Evolutionary conservation across 2,329 filamentous ascomycete genomes (phyloP), one percentile per base, ranked within the genome.

Genomic region (Thelonectria rubi): DNA sequence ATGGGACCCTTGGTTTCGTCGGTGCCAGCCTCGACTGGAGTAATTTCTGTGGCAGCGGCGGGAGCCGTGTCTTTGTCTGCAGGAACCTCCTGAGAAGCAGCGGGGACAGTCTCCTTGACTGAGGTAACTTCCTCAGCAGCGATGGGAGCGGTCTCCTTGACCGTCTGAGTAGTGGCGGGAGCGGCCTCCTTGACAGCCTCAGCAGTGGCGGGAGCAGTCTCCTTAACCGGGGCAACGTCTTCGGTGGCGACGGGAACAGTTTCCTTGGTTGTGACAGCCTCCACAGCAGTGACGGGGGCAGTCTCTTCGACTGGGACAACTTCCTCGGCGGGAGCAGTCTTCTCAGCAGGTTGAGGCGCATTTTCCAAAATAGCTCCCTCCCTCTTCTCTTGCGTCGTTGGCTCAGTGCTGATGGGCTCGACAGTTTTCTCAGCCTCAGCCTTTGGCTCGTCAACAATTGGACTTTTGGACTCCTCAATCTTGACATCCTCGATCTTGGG

Each of bases 401-500:
- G 9, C 8, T 59, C 30, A 10, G 20, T 5, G 20, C 43, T 43
- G 10, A 24, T 18, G 32, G 45, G n/a, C 8, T 20, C 45, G 26
- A 50, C 20, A 17, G 45, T 15, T 34, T 40, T 43, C 17, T 48
- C 15, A 10, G 26, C 15, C 57, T 60, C 15, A 20, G n/a, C n/a
- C 10, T 43, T 20, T 6, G n/a, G 34, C 34, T 37, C 11, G 32
- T 34, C 34, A 10, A 15, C 34, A 15, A 11, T 10, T 15, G 6
- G 5, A 15, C 12, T 43, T 15, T 43, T 20, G 15, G 40, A 5
- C 40, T 43, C n/a, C 40, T 43, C 40, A 20, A 8, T 15, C 8
- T 55, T 30, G 34, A 14, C 17, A n/a, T 53, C 55, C 20, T 42
- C 53, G 9, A 30, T 17, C 42, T 64, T 61, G 10, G n/a, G 42